phyloP scores from a whole-genome alignment of 345 rosid genomes.

The Murraya koenigii region DNA sequence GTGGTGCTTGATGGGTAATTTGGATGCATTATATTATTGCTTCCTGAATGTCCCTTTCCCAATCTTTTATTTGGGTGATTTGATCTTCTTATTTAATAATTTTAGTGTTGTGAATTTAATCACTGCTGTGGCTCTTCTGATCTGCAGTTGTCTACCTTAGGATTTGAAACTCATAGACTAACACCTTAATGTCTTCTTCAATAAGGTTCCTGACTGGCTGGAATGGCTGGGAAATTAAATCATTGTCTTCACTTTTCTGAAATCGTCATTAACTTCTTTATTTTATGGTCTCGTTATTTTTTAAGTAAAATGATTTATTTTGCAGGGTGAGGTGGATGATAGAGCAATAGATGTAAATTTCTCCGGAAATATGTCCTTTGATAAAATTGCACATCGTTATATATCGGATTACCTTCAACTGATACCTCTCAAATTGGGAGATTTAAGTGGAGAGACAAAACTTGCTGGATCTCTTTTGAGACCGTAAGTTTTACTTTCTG shows the following conservation, averaged over 20 bases:
- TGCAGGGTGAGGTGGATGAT: conserved; percentile 94
- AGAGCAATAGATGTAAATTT: conserved; percentile 87
- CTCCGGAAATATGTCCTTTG: conserved; percentile 77
- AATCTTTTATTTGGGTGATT: conserved; percentile 2
- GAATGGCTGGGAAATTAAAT: conserved; percentile 7
- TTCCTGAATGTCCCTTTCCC: not conserved
- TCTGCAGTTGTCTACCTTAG: not conserved
- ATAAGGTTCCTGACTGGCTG: conserved; percentile 9
- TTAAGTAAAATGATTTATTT: conserved; percentile 17
- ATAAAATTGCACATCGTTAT: conserved; percentile 74
- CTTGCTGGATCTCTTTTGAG: conserved; percentile 90
- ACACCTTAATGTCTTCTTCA: conserved; percentile 15
- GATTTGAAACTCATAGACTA: not conserved
- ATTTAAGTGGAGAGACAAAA: conserved; percentile 90
- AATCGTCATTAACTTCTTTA: not conserved
- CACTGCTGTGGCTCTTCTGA: conserved; percentile 6
- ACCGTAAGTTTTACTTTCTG: conserved; percentile 60
- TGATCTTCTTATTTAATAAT: not conserved
- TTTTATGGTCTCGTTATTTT: not conserved
- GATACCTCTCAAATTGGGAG: conserved; percentile 74
- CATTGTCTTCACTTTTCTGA: not conserved
- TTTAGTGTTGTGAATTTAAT: not conserved
- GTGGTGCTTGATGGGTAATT: not conserved
- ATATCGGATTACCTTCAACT: conserved; percentile 64
- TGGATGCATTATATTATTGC: conserved; percentile 3